These are phyloP conservation scores for Mortierella sp. DNA, from an alignment of 371 early-diverging fungal species.

Conservation along the genomic window DNA sequence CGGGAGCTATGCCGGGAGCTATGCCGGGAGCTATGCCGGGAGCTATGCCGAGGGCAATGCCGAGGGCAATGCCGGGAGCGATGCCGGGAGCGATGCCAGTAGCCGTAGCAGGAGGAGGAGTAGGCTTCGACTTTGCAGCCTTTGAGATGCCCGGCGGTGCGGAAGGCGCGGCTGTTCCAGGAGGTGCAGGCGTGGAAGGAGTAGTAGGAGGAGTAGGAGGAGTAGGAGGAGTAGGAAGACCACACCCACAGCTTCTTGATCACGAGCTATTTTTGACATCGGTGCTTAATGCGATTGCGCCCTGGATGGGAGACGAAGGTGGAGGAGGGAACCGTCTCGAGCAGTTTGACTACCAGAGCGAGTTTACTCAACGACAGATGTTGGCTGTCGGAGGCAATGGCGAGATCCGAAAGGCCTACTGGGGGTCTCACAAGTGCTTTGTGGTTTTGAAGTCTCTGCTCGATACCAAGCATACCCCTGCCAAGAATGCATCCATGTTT, in stretches of 20 bases:
- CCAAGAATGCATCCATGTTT: constrained; percentile 19
- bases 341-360: constrained; percentile 16
- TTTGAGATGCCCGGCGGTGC: neutral
- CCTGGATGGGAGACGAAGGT: neutral
- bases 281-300: constrained; percentile 14
- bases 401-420: constrained; percentile 25
- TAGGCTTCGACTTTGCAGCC: neutral
- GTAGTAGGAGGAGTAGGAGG: neutral
- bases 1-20: too few relatives aligned
- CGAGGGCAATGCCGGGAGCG: too few relatives aligned
- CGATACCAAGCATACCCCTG: constrained; percentile 2
- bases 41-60: too few relatives aligned
- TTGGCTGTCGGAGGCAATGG: constrained; percentile 38
- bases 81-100: too few relatives aligned
- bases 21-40: too few relatives aligned
- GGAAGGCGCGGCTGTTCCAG: neutral
- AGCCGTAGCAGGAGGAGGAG: neutral
- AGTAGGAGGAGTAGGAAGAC: neutral
- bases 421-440: neutral
- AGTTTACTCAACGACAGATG: constrained; percentile 21
- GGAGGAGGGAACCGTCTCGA: neutral
- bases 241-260: neutral
- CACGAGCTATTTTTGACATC: constrained; percentile 32
- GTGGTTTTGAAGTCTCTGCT: constrained; percentile 28
- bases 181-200: neutral